Base-by-base conservation (phyloP, 1,284 basidiomycete species). In the Porogramme epimiltina region DNA sequence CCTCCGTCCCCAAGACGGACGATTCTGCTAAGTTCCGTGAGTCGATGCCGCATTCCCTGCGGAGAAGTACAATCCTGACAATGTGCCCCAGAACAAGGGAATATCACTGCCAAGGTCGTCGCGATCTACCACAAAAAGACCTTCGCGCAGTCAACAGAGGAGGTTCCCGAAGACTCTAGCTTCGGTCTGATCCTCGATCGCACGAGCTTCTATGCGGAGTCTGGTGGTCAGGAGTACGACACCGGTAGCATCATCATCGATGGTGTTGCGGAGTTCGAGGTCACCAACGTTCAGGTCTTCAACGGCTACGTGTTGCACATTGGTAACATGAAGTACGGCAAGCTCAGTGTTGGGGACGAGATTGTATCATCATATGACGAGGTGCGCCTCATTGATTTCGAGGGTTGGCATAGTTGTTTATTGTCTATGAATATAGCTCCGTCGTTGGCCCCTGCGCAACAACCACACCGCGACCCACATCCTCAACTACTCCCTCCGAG, bases 381-480 rank as follows among this genome's bases (percentile, higher is more conserved):
- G 73, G 80, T 84, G 51, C 52, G 75, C 67, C 10, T 3, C 28
- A 8, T 26, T 25, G 25, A 9, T 28, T 49, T 20, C 3, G 22
- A 8, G 18, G 22, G 3, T 23, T 15, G 4, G n/a, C 34, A 22
- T 23, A 34, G 5, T 24, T 2, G 28, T 24, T 42, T 31, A 52
- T 65, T 13, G 59, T 41, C 15, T 24, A 43, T 40, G 13, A 47
- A 33, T 43, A 13, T 50, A 92, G 89, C 82, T 94, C 39, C 92
- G 96, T 45, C 85, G 97, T 54, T 95, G 91, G 89, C 95, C 95
- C 0, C 76, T 99, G 54, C 87, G 95, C 55, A 98, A 95, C 74
- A 99, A 99, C 68, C 97, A 99, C 76, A 99, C 96, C 22, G 96
- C 90, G 15, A 99, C 97, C 0, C 97, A 99, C 70, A 96, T 99